phyloP scores from a whole-genome alignment of 1,284 basidiomycete genomes.

The Irpex sp. region DNA sequence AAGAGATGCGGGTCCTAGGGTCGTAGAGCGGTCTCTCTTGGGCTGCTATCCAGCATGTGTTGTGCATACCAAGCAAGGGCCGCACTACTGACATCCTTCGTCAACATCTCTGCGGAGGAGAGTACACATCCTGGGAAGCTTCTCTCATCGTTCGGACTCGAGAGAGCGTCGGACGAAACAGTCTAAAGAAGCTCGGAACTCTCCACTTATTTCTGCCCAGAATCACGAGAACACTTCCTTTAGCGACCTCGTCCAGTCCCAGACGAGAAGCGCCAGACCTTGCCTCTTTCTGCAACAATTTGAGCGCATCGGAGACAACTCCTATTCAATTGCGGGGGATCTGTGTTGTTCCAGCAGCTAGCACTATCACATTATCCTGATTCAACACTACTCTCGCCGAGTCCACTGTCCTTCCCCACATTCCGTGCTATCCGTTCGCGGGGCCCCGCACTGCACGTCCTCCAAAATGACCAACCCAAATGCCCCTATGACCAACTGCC shows the following conservation, averaged over 20 bases:
- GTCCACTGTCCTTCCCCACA: neutral
- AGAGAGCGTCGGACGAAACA: neutral
- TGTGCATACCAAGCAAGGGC: neutral
- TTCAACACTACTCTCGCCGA: neutral
- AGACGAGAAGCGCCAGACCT: too few relatives aligned
- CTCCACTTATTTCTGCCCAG: neutral
- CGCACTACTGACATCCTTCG: neutral
- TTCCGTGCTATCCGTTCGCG: neutral
- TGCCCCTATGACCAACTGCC: neutral
- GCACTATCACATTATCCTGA: neutral
- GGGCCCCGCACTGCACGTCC: neutral
- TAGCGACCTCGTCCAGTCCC: too few relatives aligned
- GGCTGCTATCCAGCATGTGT: neutral
- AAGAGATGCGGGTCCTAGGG: neutral
- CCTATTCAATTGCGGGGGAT: too few relatives aligned
- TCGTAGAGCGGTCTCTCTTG: neutral
- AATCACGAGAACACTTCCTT: too few relatives aligned
- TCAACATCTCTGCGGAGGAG: too few relatives aligned
- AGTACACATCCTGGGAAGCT: neutral
- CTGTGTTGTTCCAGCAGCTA: neutral
- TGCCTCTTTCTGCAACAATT: too few relatives aligned
- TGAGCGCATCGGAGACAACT: too few relatives aligned
- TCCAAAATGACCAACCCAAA: neutral
- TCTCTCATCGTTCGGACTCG: neutral
- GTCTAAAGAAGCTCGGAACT: neutral